These are phyloP conservation scores for Herpomyces periplanetae DNA, from an alignment of 2,329 filamentous ascomycete species.

Conservation along the genomic window DNA sequence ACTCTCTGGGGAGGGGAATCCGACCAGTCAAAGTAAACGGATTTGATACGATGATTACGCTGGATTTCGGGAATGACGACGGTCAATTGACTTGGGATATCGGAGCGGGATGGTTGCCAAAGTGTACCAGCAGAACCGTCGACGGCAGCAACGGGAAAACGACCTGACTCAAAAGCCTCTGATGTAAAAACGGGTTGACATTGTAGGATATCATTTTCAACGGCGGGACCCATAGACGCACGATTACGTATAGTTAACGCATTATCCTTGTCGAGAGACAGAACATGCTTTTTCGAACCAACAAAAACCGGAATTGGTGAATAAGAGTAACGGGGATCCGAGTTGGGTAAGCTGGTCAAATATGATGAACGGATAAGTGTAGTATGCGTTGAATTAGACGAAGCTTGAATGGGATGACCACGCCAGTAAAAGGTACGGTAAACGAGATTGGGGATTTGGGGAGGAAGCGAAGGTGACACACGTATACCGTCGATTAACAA, in stretches of 20 bases:
- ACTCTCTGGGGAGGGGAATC: constrained; percentile 14
- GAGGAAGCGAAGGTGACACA: constrained; percentile 21
- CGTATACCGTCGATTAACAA: constrained; percentile 18
- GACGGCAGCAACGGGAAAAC: constrained; percentile 24
- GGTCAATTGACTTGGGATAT: constrained; percentile 14
- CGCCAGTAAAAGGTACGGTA: constrained; percentile 25
- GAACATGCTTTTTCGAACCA: constrained; percentile 8
- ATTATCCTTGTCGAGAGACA: constrained; percentile 12
- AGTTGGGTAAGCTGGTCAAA: constrained; percentile 11
- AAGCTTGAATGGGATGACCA: constrained; percentile 19
- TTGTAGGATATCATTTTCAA: constrained; percentile 20
- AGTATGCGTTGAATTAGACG: constrained; percentile 22
- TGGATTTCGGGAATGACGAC: constrained; percentile 10
- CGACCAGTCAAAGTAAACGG: constrained; percentile 19
- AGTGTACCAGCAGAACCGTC: constrained; percentile 23
- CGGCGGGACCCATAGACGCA: constrained; percentile 15
- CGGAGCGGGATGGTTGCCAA: constrained; percentile 18
- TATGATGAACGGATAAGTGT: constrained; percentile 14
- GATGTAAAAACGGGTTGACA: constrained; percentile 15
- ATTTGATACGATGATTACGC: constrained; percentile 9
- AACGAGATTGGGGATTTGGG: constrained; percentile 18
- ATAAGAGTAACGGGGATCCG: constrained; percentile 14
- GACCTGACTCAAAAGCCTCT: constrained; percentile 15
- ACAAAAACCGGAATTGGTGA: constrained; percentile 15
- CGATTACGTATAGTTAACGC: constrained; percentile 18